These are phyloP conservation scores for Xylaria cubensis DNA, from an alignment of 495 filamentous ascomycete genomes.

Conservation along the genomic window DNA sequence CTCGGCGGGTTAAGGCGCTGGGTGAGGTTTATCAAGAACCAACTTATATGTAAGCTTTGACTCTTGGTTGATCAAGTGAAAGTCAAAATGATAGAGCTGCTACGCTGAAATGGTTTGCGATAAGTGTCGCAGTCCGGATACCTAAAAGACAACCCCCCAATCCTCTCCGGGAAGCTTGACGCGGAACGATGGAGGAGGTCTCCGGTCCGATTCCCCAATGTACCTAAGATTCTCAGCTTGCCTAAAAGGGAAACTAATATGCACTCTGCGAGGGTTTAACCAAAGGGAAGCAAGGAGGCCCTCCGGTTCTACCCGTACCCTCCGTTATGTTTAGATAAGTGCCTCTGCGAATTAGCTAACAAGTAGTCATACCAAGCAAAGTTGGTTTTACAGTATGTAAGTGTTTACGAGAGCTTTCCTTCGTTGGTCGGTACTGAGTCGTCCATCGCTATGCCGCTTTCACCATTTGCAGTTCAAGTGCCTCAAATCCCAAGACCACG, in stretches of 20 bases:
- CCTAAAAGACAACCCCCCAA: slow-evolving; percentile 3
- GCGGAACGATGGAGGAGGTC: not conserved
- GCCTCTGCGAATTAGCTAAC: slow-evolving; percentile 3
- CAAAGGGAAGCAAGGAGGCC: not conserved
- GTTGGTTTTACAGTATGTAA: not conserved
- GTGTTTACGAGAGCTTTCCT: not conserved
- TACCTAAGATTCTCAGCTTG: slow-evolving; percentile 7
- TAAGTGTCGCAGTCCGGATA: not conserved
- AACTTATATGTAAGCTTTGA: not conserved
- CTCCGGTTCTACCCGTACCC: slow-evolving; percentile 5
- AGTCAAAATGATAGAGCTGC: not conserved
- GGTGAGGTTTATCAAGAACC: not conserved
- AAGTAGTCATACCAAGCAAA: slow-evolving; percentile 8
- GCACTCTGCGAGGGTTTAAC: slow-evolving; percentile 31
- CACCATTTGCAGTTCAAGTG: not conserved
- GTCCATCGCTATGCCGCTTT: not conserved
- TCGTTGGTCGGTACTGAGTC: not conserved
- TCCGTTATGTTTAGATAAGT: not conserved
- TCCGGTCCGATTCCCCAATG: slow-evolving; percentile 9
- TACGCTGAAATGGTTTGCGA: not conserved
- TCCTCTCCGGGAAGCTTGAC: slow-evolving; percentile 10
- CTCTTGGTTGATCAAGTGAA: not conserved
- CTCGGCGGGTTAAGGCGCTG: not conserved
- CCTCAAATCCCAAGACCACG: not conserved
- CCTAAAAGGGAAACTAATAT: slow-evolving; percentile 17